A percentile compares a stretch with the other conserved stretches of the same genome.
Conservation (phyloP, 345 rosid genomes). For the Camelina hispida region DNA sequence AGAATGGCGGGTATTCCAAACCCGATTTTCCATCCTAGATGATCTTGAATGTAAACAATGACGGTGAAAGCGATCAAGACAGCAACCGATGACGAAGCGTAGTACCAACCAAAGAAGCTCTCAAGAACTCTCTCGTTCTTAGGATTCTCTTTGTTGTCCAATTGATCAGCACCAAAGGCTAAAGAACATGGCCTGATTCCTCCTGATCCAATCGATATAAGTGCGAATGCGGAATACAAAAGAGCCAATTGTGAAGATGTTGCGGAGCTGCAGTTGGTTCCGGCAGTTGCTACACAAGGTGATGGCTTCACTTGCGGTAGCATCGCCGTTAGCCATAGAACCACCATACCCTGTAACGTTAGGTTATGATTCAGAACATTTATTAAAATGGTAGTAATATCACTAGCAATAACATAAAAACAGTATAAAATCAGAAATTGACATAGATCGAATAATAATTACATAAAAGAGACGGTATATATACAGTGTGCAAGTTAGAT, state of each 20-base stretch:
- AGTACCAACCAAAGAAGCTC: conserved; percentile 76
- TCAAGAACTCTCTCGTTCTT: conserved; percentile 60
- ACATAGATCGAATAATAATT: neutral
- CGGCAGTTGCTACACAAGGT: conserved; percentile 43
- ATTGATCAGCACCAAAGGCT: conserved; percentile 79
- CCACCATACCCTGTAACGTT: conserved; percentile 62
- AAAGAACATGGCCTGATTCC: conserved; percentile 78
- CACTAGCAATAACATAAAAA: neutral
- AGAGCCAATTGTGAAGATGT: conserved; percentile 53
- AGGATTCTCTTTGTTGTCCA: conserved; percentile 56
- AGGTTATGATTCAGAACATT: conserved; percentile 8
- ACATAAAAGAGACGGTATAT: neutral
- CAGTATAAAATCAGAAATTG: neutral
- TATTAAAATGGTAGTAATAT: neutral
- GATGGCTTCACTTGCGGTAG: conserved; percentile 66
- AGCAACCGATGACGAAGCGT: conserved; percentile 58
- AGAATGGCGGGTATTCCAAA: conserved; percentile 67
- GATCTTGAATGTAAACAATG: conserved; percentile 69
- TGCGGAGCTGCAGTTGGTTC: conserved; percentile 50
- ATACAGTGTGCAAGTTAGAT: neutral
- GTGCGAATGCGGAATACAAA: conserved; percentile 51
- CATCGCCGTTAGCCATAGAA: conserved; percentile 77
- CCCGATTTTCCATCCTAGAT: conserved; percentile 67
- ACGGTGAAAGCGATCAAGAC: conserved; percentile 60
- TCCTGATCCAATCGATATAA: conserved; percentile 75